A percentile compares a stretch with the other conserved stretches of the same genome.
Conservation (phyloP, 768 basidiomycete genomes). For the Collybiopsis confluens region DNA sequence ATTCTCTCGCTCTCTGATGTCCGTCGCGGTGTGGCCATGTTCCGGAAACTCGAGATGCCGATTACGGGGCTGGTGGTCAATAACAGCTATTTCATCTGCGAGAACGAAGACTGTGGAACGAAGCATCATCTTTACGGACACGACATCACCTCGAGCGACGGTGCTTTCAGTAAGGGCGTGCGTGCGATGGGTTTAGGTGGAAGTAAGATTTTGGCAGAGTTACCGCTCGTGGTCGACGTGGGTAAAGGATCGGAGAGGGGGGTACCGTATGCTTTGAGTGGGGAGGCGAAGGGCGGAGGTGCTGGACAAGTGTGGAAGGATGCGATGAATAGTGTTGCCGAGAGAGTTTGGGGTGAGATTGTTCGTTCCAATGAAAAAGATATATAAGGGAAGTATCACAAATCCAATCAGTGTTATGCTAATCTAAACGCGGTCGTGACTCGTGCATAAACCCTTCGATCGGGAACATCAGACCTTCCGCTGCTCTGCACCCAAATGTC, state of each 20-base stretch:
- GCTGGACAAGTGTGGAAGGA: conserved; percentile 11
- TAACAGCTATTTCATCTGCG: conserved; percentile 79
- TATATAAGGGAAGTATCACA: no score
- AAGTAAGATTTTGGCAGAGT: conserved; percentile 62
- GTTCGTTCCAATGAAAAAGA: no score
- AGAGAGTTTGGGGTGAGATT: conserved; percentile 1
- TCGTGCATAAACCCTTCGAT: no score
- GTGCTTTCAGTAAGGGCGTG: conserved; percentile 53
- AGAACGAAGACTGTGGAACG: conserved; percentile 49
- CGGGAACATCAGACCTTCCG: no score
- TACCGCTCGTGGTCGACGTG: conserved; percentile 76
- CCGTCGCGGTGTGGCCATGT: conserved; percentile 89
- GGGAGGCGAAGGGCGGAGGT: conserved; percentile 12
- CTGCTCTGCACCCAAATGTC: no score
- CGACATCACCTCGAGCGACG: conserved; percentile 19
- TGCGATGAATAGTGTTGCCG: conserved; percentile 1
- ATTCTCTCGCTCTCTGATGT: conserved; percentile 91
- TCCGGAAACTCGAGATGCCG: conserved; percentile 83
- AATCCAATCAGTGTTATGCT: no score
- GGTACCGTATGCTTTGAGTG: conserved; percentile 45
- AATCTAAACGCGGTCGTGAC: no score
- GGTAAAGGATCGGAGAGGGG: conserved; percentile 73
- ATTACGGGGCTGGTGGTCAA: conserved; percentile 87
- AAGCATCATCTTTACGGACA: conserved; percentile 72
- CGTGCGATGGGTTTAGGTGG: conserved; percentile 41